These are phyloP conservation scores for Cadophora luteo-olivacea DNA, from an alignment of 2,329 filamentous ascomycete species.

Conservation along the genomic window DNA sequence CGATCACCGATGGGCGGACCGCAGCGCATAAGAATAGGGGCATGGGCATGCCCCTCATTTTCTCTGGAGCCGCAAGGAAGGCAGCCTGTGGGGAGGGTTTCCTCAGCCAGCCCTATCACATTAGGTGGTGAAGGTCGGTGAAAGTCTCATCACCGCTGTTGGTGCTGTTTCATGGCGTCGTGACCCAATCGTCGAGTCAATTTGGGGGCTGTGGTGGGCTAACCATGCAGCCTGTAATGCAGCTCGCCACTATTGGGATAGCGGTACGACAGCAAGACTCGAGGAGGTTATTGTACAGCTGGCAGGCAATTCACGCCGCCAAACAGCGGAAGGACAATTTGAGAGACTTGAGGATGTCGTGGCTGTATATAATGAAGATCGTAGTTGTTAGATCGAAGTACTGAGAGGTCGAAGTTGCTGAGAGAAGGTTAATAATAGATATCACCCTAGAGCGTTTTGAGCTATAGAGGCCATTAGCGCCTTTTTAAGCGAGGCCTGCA, in stretches of 20 bases:
- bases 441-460: neutral
- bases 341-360: neutral
- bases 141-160: neutral
- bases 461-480: neutral
- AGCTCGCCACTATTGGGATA: conserved; percentile 9
- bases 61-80: conserved; percentile 1
- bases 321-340: neutral
- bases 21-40: conserved; percentile 15
- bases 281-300: neutral
- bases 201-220: conserved; percentile 15
- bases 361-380: neutral
- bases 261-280: neutral
- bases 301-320: neutral
- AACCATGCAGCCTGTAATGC: conserved; percentile 14
- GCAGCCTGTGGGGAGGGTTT: conserved; percentile 9
- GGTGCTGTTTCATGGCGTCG: conserved; percentile 1
- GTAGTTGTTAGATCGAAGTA: neutral
- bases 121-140: conserved; percentile 13
- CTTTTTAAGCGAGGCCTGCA: neutral
- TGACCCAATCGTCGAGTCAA: conserved; percentile 11
- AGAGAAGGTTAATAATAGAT: neutral
- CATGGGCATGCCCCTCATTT: neutral
- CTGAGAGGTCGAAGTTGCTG: neutral
- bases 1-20: conserved; percentile 2
- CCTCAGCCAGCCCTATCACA: conserved; percentile 12